These are phyloP conservation scores for Eimeria praecox DNA, from an alignment of 169 alveolate genomes.

Conservation along the genomic window DNA sequence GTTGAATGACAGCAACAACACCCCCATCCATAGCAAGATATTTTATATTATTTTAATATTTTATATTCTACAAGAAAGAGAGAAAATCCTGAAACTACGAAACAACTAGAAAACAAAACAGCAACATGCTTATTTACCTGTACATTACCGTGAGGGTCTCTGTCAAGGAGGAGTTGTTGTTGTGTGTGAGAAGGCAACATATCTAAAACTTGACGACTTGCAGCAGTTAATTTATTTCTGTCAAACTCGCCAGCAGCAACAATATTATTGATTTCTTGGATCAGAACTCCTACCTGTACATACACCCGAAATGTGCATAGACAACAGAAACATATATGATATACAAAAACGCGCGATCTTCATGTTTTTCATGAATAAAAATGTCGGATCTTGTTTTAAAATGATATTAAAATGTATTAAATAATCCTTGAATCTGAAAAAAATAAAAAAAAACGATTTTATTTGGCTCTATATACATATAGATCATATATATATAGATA, in stretches of 20 bases:
- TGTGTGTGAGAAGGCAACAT: conserved; percentile 95
- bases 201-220: conserved; percentile 87
- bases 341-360: too few species aligned
- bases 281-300: conserved; percentile 91
- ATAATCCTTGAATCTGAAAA: too few species aligned
- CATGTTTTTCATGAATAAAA: neutral
- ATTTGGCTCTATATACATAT: too few species aligned
- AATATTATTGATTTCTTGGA: conserved; percentile 96
- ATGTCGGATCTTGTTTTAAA: too few species aligned
- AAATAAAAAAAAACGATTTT: neutral
- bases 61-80: too few species aligned
- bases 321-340: too few species aligned
- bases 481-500: too few species aligned
- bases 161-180: conserved; percentile 97
- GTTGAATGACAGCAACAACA: too few species aligned
- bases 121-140: conserved; percentile 80
- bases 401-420: neutral
- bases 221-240: conserved; percentile 71
- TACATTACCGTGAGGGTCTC: conserved; percentile 99
- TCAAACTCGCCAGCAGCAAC: conserved; percentile 83
- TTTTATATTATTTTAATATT: too few species aligned
- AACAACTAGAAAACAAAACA: too few species aligned
- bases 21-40: too few species aligned
- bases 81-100: too few species aligned
- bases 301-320: neutral